Percentiles rank a stretch among this genome's conserved stretches.
Conservation (phyloP, 2,329 filamentous ascomycete genomes). For the Xenosphaeropsis pyriputrescens region DNA sequence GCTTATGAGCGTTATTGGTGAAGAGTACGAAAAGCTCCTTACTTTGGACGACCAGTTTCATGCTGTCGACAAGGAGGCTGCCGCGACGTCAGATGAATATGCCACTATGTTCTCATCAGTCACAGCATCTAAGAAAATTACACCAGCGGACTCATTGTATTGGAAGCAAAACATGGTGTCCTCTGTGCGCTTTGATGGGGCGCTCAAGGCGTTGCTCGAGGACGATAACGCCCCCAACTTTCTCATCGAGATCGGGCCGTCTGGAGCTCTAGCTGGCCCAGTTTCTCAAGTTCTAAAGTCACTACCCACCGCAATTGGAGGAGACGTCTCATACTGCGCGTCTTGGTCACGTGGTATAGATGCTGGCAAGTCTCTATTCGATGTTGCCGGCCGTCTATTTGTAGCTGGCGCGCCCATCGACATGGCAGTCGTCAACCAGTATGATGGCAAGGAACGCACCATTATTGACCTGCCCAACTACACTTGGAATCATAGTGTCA, state of each 20-base stretch:
- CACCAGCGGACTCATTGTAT: constrained; percentile 21
- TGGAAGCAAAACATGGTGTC: constrained; percentile 30
- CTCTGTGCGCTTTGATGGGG: no score
- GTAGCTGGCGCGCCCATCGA: no score
- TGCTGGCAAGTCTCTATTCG: constrained; percentile 25
- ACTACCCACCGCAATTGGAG: no score
- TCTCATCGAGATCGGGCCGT: constrained; percentile 21
- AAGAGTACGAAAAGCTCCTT: constrained; percentile 4
- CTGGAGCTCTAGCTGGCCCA: constrained; percentile 17
- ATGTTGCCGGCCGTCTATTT: constrained; percentile 20
- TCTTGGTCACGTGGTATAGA: constrained; percentile 35
- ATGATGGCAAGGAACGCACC: no score
- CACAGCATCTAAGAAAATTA: constrained; percentile 11
- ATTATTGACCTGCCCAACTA: constrained; percentile 5
- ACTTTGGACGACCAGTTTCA: no score
- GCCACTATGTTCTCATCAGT: constrained; percentile 27
- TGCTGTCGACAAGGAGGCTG: no score
- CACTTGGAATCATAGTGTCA: constrained; percentile 5
- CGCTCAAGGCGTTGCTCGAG: no score
- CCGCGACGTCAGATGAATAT: no score
- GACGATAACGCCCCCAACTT: no score
- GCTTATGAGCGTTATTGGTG: constrained; percentile 18
- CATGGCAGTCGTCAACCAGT: no score
- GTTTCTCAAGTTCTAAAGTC: constrained; percentile 9
- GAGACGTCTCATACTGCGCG: constrained; percentile 11